These are phyloP conservation scores for Glomus cerebriforme DNA, from an alignment of 192 early-diverging fungal genomes.

Conservation along the genomic window DNA sequence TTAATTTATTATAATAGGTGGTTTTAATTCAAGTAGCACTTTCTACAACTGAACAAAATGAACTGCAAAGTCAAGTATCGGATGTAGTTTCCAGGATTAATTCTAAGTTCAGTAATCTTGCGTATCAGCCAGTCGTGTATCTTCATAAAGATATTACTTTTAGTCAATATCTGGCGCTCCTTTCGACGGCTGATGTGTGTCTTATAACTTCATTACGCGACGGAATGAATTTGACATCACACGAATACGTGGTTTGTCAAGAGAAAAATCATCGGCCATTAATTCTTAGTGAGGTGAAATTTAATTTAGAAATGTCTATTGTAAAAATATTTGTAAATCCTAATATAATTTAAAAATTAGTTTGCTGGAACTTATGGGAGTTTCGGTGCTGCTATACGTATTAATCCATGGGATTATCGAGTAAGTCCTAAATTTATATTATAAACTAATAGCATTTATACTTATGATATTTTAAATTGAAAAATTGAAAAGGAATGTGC, in stretches of 20 bases:
- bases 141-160: slow-evolving; percentile 91
- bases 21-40: slow-evolving; percentile 94
- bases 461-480: background rate
- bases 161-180: slow-evolving; percentile 86
- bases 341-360: slow-evolving; percentile 29
- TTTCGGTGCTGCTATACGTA: slow-evolving; percentile 77
- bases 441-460: background rate
- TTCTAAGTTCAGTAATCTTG: slow-evolving; percentile 86
- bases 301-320: background rate
- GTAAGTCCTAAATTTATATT: slow-evolving; percentile 32
- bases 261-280: slow-evolving; percentile 78
- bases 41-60: slow-evolving; percentile 90
- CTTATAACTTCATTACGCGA: slow-evolving; percentile 91
- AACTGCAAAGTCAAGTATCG: slow-evolving; percentile 80
- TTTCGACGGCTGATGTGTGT: slow-evolving; percentile 85
- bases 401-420: slow-evolving; percentile 96
- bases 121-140: slow-evolving; percentile 87
- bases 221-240: slow-evolving; percentile 96
- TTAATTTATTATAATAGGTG: slow-evolving; percentile 48
- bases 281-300: slow-evolving; percentile 79
- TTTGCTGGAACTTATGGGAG: slow-evolving; percentile 96
- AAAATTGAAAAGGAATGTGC: slow-evolving; percentile 66
- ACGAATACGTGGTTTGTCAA: slow-evolving; percentile 94
- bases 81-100: slow-evolving; percentile 94
- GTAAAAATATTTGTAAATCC: background rate